Evolutionary conservation across 2,329 filamentous ascomycete species (phyloP).

Genomic region (Bipolaris oryzae): DNA sequence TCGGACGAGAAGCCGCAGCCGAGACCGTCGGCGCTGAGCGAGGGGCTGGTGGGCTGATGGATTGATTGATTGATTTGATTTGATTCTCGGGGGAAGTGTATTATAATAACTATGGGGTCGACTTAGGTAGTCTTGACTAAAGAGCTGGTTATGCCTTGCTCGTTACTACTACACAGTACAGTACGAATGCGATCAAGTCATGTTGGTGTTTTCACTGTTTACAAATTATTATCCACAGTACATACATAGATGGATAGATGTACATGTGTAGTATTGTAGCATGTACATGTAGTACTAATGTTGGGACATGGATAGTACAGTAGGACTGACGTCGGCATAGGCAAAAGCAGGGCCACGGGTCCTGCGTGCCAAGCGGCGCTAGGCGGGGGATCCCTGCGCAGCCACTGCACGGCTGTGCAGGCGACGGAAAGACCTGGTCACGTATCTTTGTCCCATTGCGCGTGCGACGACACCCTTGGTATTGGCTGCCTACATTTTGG

Average conservation of each 20-base stretch:
- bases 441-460: constrained; percentile 19
- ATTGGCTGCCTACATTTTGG: constrained; percentile 26
- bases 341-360: constrained; percentile 1
- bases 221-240: too few relatives aligned
- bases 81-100: constrained; percentile 2
- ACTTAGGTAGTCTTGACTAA: background rate
- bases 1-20: constrained; percentile 23
- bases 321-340: background rate
- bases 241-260: too few relatives aligned
- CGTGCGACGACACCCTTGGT: constrained; percentile 18
- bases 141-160: background rate
- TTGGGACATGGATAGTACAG: too few relatives aligned
- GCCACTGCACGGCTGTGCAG: constrained; percentile 31
- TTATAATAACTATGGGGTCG: background rate
- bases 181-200: too few relatives aligned
- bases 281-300: too few relatives aligned
- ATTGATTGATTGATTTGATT: background rate
- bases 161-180: background rate
- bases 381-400: constrained; percentile 21
- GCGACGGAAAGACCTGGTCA: constrained; percentile 19
- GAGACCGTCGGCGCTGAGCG: constrained; percentile 21
- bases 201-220: too few relatives aligned
- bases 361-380: constrained; percentile 12
- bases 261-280: too few relatives aligned
- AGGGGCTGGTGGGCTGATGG: background rate